Conservation (phyloP, 2,329 filamentous ascomycete species). For the Cadophora sp. region DNA sequence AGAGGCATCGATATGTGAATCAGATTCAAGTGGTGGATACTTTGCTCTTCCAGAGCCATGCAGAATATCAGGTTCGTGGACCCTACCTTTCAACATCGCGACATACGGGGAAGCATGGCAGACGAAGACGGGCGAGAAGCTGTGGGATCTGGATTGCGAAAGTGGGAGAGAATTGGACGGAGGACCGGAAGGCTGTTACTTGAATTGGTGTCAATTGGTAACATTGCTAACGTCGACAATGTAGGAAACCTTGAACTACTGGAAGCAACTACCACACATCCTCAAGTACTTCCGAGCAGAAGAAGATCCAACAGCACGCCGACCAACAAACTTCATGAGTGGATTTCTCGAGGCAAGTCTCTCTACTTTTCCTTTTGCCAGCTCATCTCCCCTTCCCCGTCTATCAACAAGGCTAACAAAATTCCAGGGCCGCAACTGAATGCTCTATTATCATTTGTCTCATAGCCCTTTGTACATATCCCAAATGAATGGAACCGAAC, state of each 20-base stretch:
- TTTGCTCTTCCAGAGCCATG: slow-evolving; percentile 86
- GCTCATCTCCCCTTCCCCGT: not conserved
- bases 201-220: not conserved
- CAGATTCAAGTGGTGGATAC: slow-evolving; percentile 90
- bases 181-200: not conserved
- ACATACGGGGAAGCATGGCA: not conserved
- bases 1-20: slow-evolving; percentile 91
- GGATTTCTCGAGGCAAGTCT: slow-evolving; percentile 82
- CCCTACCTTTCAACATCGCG: slow-evolving; percentile 11
- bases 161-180: not conserved
- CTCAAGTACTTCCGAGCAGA: slow-evolving; percentile 97
- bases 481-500: slow-evolving; percentile 38
- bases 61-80: slow-evolving; percentile 83
- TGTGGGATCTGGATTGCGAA: not conserved
- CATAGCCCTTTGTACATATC: slow-evolving; percentile 45
- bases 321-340: slow-evolving; percentile 90
- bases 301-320: slow-evolving; percentile 74
- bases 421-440: slow-evolving; percentile 44
- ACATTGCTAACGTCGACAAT: not conserved
- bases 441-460: slow-evolving; percentile 29
- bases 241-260: slow-evolving; percentile 98
- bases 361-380: slow-evolving; percentile 3
- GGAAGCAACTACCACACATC: slow-evolving; percentile 95
- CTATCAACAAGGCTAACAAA: slow-evolving; percentile 32
- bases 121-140: not conserved